phyloP scores from a whole-genome alignment of 75 land plant genomes.

The Picea sitchensis region DNA sequence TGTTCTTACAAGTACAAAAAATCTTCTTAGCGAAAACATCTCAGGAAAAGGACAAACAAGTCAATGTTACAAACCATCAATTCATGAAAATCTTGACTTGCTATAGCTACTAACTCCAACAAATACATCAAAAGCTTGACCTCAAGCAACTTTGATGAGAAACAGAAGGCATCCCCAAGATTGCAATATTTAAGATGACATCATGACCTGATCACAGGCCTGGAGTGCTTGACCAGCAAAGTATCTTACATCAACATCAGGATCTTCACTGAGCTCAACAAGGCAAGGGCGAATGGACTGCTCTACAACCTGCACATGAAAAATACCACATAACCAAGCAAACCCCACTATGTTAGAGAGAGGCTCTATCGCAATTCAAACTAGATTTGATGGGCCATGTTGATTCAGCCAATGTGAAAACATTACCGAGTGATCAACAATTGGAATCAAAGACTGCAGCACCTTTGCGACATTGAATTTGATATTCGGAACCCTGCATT shows the following conservation, averaged over 20 bases:
- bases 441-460: constrained; percentile 79
- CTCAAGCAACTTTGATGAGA: background rate
- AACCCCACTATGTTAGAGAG: background rate
- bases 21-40: too few relatives aligned
- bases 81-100: background rate
- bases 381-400: background rate
- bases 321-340: background rate
- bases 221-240: constrained; percentile 55
- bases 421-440: constrained; percentile 79
- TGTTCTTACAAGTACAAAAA: too few relatives aligned
- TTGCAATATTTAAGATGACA: constrained; percentile 9
- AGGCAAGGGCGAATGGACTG: constrained; percentile 49
- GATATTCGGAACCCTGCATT: constrained; percentile 90
- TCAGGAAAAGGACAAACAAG: background rate
- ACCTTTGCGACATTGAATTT: constrained; percentile 98
- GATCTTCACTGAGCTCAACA: constrained; percentile 49
- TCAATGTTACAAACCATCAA: background rate
- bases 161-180: background rate
- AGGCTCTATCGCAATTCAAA: background rate
- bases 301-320: constrained; percentile 42
- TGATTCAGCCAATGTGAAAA: background rate
- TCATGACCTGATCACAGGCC: constrained; percentile 50
- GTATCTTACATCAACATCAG: constrained; percentile 61
- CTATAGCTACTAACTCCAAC: background rate
- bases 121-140: background rate